Percentiles rank a stretch among this genome's conserved stretches.
Conservation (phyloP, 2,329 filamentous ascomycete genomes). For the Trichoderma sp. region DNA sequence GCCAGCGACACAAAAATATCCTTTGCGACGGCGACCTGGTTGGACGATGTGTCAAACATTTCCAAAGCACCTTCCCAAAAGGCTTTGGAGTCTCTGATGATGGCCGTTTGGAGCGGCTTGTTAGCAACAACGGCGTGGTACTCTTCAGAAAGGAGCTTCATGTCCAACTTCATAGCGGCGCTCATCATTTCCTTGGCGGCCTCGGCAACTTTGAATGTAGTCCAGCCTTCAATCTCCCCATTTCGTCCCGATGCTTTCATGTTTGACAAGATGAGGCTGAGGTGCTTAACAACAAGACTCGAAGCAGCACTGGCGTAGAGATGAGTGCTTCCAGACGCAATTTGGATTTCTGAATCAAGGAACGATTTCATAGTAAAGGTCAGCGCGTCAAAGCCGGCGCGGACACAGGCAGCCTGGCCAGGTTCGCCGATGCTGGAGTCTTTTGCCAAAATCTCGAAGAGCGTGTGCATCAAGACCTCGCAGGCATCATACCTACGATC, state of each 20-base stretch:
- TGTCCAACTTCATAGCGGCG: constrained; percentile 56
- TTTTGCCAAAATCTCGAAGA: constrained; percentile 68
- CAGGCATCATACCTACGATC: constrained; percentile 79
- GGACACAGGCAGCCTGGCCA: constrained; percentile 64
- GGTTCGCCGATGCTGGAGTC: constrained; percentile 58
- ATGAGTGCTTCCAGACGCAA: constrained; percentile 57
- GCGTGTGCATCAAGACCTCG: constrained; percentile 74
- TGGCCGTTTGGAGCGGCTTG: constrained; percentile 65
- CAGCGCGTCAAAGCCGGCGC: constrained; percentile 66
- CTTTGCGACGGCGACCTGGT: constrained; percentile 73
- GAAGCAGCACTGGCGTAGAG: constrained; percentile 68
- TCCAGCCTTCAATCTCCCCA: constrained; percentile 41
- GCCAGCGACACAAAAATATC: constrained; percentile 72
- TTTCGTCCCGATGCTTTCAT: constrained; percentile 35
- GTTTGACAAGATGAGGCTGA: constrained; percentile 57
- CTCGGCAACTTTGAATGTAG: constrained; percentile 48
- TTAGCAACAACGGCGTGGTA: constrained; percentile 63
- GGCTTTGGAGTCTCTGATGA: constrained; percentile 65
- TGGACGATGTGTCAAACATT: constrained; percentile 78
- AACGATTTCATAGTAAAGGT: constrained; percentile 62
- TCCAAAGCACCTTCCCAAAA: constrained; percentile 53
- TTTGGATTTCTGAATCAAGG: constrained; percentile 49
- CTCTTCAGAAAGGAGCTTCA: constrained; percentile 49
- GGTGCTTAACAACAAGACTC: constrained; percentile 66
- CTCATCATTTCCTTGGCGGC: constrained; percentile 54